phyloP scores from a whole-genome alignment of 306 rosid species.

The Pyrus communis region DNA sequence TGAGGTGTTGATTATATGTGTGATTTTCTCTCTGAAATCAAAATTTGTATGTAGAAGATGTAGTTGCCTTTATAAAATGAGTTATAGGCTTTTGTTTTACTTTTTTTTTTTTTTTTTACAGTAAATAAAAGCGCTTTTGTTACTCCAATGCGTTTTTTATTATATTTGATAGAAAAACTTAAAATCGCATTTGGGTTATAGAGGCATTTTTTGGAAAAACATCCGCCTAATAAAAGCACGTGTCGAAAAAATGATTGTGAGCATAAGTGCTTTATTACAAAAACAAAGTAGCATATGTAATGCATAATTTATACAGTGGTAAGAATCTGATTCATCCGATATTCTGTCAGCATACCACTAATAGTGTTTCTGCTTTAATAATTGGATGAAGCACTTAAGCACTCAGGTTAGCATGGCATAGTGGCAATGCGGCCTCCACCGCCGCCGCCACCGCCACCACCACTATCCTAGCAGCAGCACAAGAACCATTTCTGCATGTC shows the following conservation, averaged over 20 bases:
- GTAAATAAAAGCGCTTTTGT: not conserved
- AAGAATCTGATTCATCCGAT: not conserved
- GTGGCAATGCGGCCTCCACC: not conserved
- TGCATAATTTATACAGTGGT: not conserved
- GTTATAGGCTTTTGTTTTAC: not conserved
- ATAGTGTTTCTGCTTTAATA: not conserved
- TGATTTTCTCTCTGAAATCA: not conserved
- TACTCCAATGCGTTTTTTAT: not conserved
- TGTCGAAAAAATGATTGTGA: not conserved
- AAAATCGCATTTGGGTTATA: not conserved
- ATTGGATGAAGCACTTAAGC: not conserved
- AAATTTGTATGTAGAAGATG: not conserved
- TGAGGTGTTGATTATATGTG: constrained; percentile 7
- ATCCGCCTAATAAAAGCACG: too few relatives aligned
- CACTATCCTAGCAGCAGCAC: not conserved
- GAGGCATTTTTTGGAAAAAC: not conserved
- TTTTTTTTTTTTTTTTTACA: not conserved
- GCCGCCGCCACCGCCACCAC: not conserved
- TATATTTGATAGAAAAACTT: not conserved
- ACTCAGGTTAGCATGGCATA: not conserved
- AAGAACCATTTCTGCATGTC: not conserved
- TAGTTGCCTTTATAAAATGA: not conserved
- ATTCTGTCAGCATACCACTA: not conserved
- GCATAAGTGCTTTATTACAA: too few relatives aligned
- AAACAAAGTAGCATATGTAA: not conserved